These are phyloP conservation scores for Apophysomyces trapeziformis DNA, from an alignment of 371 early-diverging fungal species.

Conservation along the genomic window DNA sequence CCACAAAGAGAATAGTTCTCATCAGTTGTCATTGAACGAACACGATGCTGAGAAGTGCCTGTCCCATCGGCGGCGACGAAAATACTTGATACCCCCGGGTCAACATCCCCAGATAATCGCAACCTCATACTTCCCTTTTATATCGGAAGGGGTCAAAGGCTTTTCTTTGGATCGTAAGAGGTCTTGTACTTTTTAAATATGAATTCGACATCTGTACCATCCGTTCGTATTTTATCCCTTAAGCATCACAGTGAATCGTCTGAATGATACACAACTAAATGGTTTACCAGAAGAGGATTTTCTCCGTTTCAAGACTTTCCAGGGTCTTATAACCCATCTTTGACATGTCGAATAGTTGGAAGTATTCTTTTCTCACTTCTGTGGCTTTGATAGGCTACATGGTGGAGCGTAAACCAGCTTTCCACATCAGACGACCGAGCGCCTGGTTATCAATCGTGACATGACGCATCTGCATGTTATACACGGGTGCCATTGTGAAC, in stretches of 20 bases:
- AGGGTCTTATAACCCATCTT: not conserved
- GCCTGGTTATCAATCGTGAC: not conserved
- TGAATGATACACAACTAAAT: not conserved
- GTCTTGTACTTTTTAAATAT: not conserved
- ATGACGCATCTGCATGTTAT: not conserved
- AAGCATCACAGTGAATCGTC: not conserved
- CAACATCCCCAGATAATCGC: conserved; percentile 11
- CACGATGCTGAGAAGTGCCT: not conserved
- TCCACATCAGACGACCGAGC: not conserved
- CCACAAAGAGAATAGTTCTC: conserved; percentile 13
- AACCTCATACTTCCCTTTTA: not conserved
- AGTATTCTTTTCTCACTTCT: not conserved
- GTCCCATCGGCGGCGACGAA: conserved; percentile 14
- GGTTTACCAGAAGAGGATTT: not conserved
- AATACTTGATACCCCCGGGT: conserved; percentile 6
- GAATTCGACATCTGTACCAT: not conserved
- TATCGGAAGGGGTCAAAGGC: not conserved
- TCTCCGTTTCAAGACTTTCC: not conserved
- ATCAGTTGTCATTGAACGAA: not conserved
- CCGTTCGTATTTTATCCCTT: not conserved
- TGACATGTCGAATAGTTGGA: not conserved
- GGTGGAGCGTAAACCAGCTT: not conserved
- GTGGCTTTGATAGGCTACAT: not conserved
- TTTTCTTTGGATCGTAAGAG: conserved; percentile 2
- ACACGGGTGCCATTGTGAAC: not conserved